Evolutionary conservation across 2,329 filamentous ascomycete genomes (phyloP).

Genomic region (Calonectria pteridis): DNA sequence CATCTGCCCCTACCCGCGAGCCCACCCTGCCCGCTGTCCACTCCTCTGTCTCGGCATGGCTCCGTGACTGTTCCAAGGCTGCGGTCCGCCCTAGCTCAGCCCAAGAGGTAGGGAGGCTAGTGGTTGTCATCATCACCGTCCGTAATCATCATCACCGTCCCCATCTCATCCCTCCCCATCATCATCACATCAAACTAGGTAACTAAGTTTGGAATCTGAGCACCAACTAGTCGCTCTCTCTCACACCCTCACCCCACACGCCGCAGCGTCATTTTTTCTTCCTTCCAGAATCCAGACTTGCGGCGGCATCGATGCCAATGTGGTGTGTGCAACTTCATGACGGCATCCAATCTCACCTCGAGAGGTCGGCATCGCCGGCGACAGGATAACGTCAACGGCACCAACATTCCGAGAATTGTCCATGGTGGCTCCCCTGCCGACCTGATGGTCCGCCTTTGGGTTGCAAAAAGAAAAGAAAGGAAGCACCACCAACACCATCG

Average conservation of each 20-base stretch:
- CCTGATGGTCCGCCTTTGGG: background rate
- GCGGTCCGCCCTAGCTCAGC: background rate
- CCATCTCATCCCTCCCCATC: background rate
- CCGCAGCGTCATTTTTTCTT: constrained; percentile 21
- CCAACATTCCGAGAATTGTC: constrained; percentile 6
- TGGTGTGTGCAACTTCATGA: constrained; percentile 8
- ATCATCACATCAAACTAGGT: background rate
- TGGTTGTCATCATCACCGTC: background rate
- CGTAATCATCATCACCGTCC: constrained; percentile 3
- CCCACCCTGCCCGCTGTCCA: background rate
- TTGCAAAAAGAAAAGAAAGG: constrained; percentile 1
- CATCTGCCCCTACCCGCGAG: background rate
- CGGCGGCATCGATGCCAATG: background rate
- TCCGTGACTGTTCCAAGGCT: constrained; percentile 22
- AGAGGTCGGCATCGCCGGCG: constrained; percentile 10
- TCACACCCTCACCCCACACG: constrained; percentile 11
- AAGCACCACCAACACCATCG: background rate
- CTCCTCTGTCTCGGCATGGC: constrained; percentile 1
- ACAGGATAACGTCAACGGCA: constrained; percentile 10
- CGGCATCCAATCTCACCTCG: constrained; percentile 4
- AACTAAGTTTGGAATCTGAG: background rate
- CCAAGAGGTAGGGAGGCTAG: background rate
- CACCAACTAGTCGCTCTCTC: constrained; percentile 21
- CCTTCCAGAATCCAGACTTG: background rate
- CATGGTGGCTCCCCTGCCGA: background rate